Conservation (phyloP, 352 stramenopile genomes). For the Phytophthora aleatoria region DNA sequence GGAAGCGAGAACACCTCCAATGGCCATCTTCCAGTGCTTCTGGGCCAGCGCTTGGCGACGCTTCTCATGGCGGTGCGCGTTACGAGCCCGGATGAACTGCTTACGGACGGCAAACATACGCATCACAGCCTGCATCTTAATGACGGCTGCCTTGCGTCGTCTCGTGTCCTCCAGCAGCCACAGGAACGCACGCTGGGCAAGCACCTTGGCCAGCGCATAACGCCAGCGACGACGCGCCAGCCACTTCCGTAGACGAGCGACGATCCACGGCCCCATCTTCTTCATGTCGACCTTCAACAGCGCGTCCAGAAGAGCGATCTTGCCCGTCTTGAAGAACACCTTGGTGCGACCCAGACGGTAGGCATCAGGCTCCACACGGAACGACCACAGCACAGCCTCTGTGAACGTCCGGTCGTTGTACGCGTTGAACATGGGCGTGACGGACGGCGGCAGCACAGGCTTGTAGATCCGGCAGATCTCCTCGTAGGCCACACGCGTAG, state of each 20-base stretch:
- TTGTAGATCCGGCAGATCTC: conserved; percentile 91
- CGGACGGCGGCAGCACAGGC: conserved; percentile 68
- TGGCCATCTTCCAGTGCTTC: conserved; percentile 76
- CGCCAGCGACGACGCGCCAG: conserved; percentile 83
- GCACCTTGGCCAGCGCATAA: conserved; percentile 85
- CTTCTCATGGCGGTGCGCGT: conserved; percentile 65
- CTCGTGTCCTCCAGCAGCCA: conserved; percentile 78
- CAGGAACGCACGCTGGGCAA: conserved; percentile 82
- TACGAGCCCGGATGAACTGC: conserved; percentile 76
- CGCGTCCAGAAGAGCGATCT: conserved; percentile 88
- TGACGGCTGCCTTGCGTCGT: conserved; percentile 71
- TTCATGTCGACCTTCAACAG: conserved; percentile 91
- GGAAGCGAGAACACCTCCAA: conserved; percentile 62
- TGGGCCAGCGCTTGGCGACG: conserved; percentile 68
- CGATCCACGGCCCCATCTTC: conserved; percentile 89
- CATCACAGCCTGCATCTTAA: conserved; percentile 87
- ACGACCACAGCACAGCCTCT: conserved; percentile 90
- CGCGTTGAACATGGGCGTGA: conserved; percentile 78
- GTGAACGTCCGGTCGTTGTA: conserved; percentile 90
- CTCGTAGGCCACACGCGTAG: conserved; percentile 89
- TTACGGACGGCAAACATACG: conserved; percentile 88
- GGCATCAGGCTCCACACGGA: conserved; percentile 84
- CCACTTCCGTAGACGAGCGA: conserved; percentile 84
- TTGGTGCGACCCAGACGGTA: conserved; percentile 90
- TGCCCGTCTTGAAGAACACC: conserved; percentile 93